Conservation (phyloP, 2,329 filamentous ascomycete genomes). For the Penicillium rolfsii region DNA sequence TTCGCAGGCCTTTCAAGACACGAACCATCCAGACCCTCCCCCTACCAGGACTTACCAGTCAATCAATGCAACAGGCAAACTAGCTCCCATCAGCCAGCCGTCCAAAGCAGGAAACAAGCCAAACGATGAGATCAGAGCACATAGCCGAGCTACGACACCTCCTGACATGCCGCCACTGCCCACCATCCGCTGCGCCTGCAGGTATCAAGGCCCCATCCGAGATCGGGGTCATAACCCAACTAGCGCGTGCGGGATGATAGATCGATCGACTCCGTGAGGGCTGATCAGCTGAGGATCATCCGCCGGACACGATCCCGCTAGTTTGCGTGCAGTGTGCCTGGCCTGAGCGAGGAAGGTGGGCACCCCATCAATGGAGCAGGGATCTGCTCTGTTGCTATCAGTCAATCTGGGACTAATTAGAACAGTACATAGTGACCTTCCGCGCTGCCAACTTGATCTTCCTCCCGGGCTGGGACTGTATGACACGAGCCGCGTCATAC, state of each 20-base stretch:
- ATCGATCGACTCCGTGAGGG: constrained; percentile 9
- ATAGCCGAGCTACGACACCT: constrained; percentile 16
- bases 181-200: constrained; percentile 1
- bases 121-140: constrained; percentile 17
- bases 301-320: constrained; percentile 3
- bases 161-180: constrained; percentile 8
- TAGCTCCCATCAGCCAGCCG: neutral
- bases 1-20: constrained; percentile 5
- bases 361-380: neutral
- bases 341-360: neutral
- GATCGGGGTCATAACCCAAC: neutral
- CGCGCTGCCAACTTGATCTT: neutral
- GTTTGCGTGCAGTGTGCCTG: neutral
- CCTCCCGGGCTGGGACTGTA: neutral
- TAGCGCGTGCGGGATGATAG: constrained; percentile 2
- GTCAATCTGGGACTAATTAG: neutral
- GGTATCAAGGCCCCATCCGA: neutral
- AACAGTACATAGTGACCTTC: neutral
- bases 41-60: neutral
- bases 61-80: neutral
- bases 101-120: constrained; percentile 7
- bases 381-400: neutral
- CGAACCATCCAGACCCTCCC: neutral
- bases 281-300: constrained; percentile 1
- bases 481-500: constrained; percentile 2